phyloP scores from a whole-genome alignment of 2,329 filamentous ascomycete genomes.

The Botrytis byssoidea region DNA sequence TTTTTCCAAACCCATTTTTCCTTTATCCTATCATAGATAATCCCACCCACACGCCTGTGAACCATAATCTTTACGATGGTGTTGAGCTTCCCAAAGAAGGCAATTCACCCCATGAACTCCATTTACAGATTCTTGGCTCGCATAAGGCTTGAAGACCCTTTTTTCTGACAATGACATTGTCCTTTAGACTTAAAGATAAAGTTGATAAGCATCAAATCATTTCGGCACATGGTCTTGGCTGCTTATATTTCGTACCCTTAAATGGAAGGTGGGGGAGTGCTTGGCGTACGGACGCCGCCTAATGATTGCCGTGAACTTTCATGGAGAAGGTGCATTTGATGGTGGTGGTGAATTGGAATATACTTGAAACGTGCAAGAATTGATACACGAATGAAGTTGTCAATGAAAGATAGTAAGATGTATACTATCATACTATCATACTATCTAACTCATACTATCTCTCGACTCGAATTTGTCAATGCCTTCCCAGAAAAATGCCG shows the following conservation, averaged over 20 bases:
- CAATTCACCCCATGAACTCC: background rate
- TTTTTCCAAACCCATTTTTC: background rate
- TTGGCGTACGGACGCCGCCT: constrained; percentile 7
- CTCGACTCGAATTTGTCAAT: background rate
- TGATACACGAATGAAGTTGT: background rate
- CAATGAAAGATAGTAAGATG: background rate
- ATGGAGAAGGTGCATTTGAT: background rate
- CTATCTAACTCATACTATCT: background rate
- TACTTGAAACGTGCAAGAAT: background rate
- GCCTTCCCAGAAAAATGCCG: background rate
- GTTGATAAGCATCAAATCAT: constrained; percentile 15
- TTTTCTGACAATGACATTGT: background rate
- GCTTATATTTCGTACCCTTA: background rate
- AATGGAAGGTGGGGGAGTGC: constrained; percentile 8
- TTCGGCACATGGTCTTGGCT: constrained; percentile 6
- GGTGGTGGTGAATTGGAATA: background rate
- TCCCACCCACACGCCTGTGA: background rate
- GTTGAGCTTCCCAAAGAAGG: constrained; percentile 3
- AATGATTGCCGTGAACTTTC: background rate
- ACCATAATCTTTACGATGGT: background rate
- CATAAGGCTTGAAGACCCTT: background rate
- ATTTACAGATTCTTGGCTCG: background rate
- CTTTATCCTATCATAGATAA: constrained; percentile 2
- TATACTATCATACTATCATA: background rate
- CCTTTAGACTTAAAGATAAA: background rate